Evolutionary conservation across 1,284 basidiomycete species (phyloP), one percentile per base, ranked within the genome.

Genomic region (Baeospora myosura): DNA sequence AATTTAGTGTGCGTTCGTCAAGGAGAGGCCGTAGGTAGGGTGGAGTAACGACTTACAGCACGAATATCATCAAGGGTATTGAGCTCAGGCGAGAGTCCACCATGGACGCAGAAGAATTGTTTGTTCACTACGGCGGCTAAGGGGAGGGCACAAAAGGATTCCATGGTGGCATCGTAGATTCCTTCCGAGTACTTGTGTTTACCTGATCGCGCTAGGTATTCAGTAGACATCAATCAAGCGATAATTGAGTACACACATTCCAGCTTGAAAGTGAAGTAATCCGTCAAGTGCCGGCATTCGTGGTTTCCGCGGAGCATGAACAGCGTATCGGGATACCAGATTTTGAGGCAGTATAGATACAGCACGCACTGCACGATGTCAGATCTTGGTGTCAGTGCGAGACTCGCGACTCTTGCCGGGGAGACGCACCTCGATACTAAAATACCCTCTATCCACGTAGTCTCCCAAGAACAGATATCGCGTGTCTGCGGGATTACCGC

Each of bases 81-180:
- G 28, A 96, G 66, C 57, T 96, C 92, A 0, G 92, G 92, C 0
- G 87, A 91, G 21, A 96, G 73, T 30, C 92, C 93, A 41, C 92
- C 92, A 54, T 96, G 92, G 46, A 96, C 93, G 63, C 93, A 96
- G 48, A 96, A 69, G 66, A 96, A 96, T 62, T 96, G 92, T 65
- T 95, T 95, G 74, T 96, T 96, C 89, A 96, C 94, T 59, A 96
- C 68, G 12, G 92, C 93, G 0, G 92, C 92, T 1, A 96, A 76
- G 1, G 93, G 93, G 2, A 96, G 72, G 3, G 87, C 78, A 63
- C 92, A 95, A 70, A 96, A 96, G 0, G 88, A 88, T 40, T 93
- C 87, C 84, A 91, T 92, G 70, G 86, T 89, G 20, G 86, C 88
- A 50, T 94, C 88, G 62, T 93, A 94, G 43, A 94, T 76, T 18